A percentile compares a stretch with the other conserved stretches of the same genome.
phyloP scores from a whole-genome alignment of 2,329 filamentous ascomycete species.

The Cladosporium colombiae region DNA sequence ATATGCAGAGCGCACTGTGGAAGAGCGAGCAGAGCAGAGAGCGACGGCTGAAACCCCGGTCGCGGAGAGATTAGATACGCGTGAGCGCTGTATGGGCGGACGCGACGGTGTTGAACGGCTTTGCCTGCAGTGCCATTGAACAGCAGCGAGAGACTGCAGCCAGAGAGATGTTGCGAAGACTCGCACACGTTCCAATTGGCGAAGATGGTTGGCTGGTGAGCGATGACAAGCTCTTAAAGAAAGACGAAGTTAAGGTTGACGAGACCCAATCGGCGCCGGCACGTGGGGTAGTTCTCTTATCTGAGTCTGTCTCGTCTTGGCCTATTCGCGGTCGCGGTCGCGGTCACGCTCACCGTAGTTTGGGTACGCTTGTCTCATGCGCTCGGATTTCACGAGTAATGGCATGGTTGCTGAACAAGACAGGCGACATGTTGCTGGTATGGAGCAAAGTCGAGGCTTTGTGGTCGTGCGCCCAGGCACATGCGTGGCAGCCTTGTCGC shows the following conservation, averaged over 20 bases:
- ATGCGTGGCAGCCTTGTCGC: neutral
- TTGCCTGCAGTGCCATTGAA: neutral
- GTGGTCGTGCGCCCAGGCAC: neutral
- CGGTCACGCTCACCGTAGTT: slow-evolving; percentile 5
- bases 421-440: neutral
- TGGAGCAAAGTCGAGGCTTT: neutral
- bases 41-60: neutral
- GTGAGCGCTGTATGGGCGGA: neutral
- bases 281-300: neutral
- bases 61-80: neutral
- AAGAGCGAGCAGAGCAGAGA: neutral
- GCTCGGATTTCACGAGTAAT: neutral
- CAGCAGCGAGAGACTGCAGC: neutral
- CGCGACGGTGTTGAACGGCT: slow-evolving; percentile 7
- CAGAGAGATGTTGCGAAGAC: neutral
- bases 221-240: slow-evolving; percentile 6
- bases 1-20: neutral
- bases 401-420: neutral
- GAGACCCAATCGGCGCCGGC: slow-evolving; percentile 1
- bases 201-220: slow-evolving; percentile 14
- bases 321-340: neutral
- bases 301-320: neutral
- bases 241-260: slow-evolving; percentile 3
- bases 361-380: neutral
- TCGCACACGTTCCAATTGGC: slow-evolving; percentile 8